A percentile compares a stretch with the other conserved stretches of the same genome.
phyloP scores from a whole-genome alignment of 1,139 yeast species.

The Blastobotrys persicus region DNA sequence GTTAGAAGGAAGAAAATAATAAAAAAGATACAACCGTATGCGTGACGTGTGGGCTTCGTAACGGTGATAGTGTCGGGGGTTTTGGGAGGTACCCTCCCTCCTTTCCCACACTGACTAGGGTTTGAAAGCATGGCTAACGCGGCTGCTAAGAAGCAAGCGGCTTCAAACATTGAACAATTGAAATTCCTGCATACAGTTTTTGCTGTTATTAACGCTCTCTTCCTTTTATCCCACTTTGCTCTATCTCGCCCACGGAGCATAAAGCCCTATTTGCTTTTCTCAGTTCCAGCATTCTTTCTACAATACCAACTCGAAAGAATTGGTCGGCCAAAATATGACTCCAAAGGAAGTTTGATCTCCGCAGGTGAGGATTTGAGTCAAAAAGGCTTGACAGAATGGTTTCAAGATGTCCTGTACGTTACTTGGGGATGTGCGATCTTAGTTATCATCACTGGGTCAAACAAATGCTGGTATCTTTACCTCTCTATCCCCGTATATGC shows the following conservation, averaged over 20 bases:
- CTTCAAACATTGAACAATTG: constrained; percentile 52
- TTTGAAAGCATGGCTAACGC: constrained; percentile 55
- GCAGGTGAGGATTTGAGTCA: constrained; percentile 68
- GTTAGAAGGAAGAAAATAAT: no score
- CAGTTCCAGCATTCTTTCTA: constrained; percentile 55
- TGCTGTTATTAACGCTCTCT: constrained; percentile 44
- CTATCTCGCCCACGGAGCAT: constrained; percentile 55
- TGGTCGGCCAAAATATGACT: constrained; percentile 61
- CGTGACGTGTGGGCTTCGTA: not conserved
- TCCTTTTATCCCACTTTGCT: constrained; percentile 43
- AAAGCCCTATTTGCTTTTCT: constrained; percentile 53
- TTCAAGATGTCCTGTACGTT: constrained; percentile 70
- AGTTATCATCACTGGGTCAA: constrained; percentile 54
- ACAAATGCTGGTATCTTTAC: constrained; percentile 61
- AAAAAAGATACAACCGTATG: no score
- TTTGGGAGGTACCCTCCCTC: not conserved
- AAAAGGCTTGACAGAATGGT: constrained; percentile 69
- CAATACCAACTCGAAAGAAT: constrained; percentile 59
- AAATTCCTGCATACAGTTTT: constrained; percentile 54
- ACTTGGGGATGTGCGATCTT: constrained; percentile 62
- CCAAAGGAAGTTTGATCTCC: constrained; percentile 44
- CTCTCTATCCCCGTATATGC: constrained; percentile 52
- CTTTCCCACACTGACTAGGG: no score
- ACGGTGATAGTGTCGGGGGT: not conserved
- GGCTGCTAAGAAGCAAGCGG: constrained; percentile 68